These are phyloP conservation scores for Porcisia deanei DNA, from an alignment of 208 protist species.

Conservation along the genomic window DNA sequence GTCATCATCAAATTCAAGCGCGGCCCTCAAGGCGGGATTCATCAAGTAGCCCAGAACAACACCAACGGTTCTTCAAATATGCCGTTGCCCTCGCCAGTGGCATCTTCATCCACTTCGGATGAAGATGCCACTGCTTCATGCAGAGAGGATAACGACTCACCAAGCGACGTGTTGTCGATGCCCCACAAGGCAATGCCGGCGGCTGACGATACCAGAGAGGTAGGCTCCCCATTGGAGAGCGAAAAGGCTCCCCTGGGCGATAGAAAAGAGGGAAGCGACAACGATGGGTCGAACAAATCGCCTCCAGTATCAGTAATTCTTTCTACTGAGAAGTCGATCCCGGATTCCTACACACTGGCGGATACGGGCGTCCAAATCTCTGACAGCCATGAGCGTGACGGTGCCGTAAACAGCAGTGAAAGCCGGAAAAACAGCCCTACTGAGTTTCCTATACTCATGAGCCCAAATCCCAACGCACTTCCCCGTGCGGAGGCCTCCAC, in stretches of 20 bases:
- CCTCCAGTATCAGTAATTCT: neutral
- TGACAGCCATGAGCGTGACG: neutral
- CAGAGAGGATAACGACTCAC: neutral
- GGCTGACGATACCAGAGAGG: too few species aligned
- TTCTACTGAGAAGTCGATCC: neutral
- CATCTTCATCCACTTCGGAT: neutral
- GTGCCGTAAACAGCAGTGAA: neutral
- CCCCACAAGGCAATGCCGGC: neutral
- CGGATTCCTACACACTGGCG: neutral
- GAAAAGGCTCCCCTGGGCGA: neutral
- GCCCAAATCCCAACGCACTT: neutral
- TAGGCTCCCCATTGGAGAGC: neutral
- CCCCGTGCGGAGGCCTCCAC: neutral
- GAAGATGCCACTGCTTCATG: neutral
- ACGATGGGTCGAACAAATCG: neutral
- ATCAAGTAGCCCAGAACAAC: neutral
- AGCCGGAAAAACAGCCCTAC: neutral
- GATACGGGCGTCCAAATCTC: neutral
- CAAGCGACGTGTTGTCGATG: neutral
- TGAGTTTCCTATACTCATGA: neutral
- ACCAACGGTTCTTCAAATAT: neutral
- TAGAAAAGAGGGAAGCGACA: neutral
- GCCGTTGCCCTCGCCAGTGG: neutral
- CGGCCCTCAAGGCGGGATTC: constrained; percentile 11
- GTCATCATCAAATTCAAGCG: constrained; percentile 89